Evolutionary conservation across 176 grass and related monocot genomes (phyloP).

Genomic region (Stipa capillata): DNA sequence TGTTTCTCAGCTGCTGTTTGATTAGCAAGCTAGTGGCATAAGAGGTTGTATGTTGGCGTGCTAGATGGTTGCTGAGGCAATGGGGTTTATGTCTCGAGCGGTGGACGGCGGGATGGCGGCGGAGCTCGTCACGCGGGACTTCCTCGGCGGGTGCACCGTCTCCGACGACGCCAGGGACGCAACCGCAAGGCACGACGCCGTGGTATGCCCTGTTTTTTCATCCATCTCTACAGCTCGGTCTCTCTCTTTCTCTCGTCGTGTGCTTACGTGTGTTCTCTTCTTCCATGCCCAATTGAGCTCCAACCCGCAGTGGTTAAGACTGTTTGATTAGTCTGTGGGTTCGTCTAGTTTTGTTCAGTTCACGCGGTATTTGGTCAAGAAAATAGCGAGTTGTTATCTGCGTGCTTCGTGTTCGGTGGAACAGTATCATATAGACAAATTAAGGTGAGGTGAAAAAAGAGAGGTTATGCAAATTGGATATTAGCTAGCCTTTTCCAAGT

Average conservation of each 20-base stretch:
- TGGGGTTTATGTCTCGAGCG: conserved; percentile 50
- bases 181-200: conserved; percentile 20
- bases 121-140: conserved; percentile 86
- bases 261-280: background rate
- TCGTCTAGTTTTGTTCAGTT: background rate
- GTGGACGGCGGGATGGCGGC: conserved; percentile 26
- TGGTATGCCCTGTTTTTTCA: background rate
- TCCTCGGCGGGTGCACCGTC: conserved; percentile 62
- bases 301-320: background rate
- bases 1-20: conserved; percentile 9
- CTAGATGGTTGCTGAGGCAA: conserved; percentile 56
- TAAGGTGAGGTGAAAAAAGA: background rate
- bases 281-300: background rate
- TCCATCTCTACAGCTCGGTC: background rate
- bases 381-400: background rate
- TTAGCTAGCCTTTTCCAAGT: background rate
- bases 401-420: background rate
- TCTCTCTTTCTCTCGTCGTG: background rate
- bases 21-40: background rate
- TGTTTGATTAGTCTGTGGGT: background rate
- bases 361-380: background rate
- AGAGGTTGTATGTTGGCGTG: background rate
- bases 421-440: too few relatives aligned
- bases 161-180: conserved; percentile 24
- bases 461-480: background rate